Evolutionary conservation across 2,329 filamentous ascomycete genomes (phyloP).

Genomic region (Thelonectria olida): DNA sequence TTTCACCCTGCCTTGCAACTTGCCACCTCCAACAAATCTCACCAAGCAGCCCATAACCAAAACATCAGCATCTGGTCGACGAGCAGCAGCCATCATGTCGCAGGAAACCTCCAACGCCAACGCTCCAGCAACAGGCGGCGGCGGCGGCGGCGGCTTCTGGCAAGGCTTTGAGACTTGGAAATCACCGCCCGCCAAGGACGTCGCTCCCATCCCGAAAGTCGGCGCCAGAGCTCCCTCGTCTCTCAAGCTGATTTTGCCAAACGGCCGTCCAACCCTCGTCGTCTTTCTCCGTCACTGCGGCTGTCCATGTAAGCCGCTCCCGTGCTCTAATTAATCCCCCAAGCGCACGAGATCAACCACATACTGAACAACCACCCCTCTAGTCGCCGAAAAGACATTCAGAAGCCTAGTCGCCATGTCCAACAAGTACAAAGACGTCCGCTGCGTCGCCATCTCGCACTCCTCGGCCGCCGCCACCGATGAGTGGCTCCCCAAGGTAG

Average conservation of each 20-base stretch:
- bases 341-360: no score
- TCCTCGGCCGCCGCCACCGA: slow-evolving; percentile 62
- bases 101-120: slow-evolving; percentile 9
- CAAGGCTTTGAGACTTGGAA: slow-evolving; percentile 54
- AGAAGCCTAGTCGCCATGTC: slow-evolving; percentile 62
- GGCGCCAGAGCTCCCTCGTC: slow-evolving; percentile 66
- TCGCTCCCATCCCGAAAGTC: slow-evolving; percentile 59
- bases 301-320: slow-evolving; percentile 70
- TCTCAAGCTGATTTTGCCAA: slow-evolving; percentile 60
- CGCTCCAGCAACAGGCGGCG: slow-evolving; percentile 6
- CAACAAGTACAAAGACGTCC: slow-evolving; percentile 55
- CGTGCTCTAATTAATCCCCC: not conserved
- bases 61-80: no score
- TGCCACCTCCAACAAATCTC: not conserved
- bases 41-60: not conserved
- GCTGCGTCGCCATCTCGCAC: slow-evolving; percentile 72
- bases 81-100: no score
- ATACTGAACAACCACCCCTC: not conserved
- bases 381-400: slow-evolving; percentile 76
- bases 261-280: slow-evolving; percentile 66
- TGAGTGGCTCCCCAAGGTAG: slow-evolving; percentile 64
- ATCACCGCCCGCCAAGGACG: slow-evolving; percentile 51
- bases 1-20: no score
- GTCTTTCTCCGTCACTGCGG: slow-evolving; percentile 78
- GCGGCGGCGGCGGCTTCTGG: slow-evolving; percentile 37